phyloP scores from a whole-genome alignment of 1,284 basidiomycete species.

The Caloboletus inedulis region DNA sequence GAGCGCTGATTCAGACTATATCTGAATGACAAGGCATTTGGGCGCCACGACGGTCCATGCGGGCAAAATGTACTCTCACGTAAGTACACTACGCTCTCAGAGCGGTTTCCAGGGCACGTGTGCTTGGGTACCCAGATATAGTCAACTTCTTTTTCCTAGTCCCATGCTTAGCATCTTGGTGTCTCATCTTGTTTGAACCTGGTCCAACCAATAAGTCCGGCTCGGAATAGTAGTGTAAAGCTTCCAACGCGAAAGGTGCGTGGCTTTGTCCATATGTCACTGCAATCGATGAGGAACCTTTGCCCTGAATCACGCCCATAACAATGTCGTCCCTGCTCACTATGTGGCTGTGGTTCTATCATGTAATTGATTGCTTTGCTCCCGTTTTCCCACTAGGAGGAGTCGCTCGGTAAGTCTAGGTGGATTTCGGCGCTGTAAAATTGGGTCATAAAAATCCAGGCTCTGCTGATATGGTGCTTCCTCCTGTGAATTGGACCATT shows the following conservation, averaged over 20 bases:
- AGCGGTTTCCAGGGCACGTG: too few species aligned
- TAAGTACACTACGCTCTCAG: too few species aligned
- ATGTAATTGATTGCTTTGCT: not conserved
- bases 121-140: too few species aligned
- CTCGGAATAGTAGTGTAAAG: not conserved
- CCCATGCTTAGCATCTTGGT: too few species aligned
- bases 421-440: not conserved
- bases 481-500: not conserved
- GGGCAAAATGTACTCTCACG: too few species aligned
- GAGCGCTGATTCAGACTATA: not conserved
- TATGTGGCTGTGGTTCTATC: not conserved
- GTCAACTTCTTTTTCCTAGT: too few species aligned
- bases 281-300: not conserved
- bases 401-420: not conserved
- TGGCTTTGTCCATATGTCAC: not conserved
- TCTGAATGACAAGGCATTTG: too few species aligned
- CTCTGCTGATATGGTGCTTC: not conserved
- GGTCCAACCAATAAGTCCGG: not conserved
- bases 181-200: not conserved
- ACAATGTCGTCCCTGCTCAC: not conserved
- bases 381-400: not conserved
- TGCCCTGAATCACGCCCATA: not conserved
- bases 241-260: not conserved
- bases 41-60: too few species aligned
- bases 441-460: constrained; percentile 5